These are phyloP conservation scores for Flaveria bidentis DNA, from an alignment of 129 eudicot genomes.

Conservation along the genomic window DNA sequence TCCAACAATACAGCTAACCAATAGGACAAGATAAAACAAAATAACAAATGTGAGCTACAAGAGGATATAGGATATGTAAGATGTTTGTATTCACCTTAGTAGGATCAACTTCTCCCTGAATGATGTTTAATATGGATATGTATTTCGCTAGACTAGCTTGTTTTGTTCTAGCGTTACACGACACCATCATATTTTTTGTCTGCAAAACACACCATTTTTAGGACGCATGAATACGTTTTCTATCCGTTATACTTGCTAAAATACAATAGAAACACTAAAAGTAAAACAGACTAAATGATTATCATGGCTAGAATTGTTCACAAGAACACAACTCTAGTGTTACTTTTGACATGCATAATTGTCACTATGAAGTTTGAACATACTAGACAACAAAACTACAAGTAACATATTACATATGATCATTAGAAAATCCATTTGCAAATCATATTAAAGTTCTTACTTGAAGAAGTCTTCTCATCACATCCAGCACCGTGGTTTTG, in stretches of 20 bases:
- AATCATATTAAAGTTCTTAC: conserved; percentile 34
- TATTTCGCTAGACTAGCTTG: conserved; percentile 89
- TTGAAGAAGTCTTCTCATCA: conserved; percentile 98
- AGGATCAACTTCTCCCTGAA: conserved; percentile 97
- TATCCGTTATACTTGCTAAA: not conserved
- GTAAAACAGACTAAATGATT: not conserved
- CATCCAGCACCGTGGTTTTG: conserved; percentile 93
- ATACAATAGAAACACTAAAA: not conserved
- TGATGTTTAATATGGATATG: conserved; percentile 85
- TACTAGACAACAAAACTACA: not conserved
- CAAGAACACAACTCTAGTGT: not conserved
- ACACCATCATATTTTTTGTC: conserved; percentile 93
- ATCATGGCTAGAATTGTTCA: not conserved
- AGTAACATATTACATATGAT: not conserved
- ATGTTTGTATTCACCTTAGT: conserved; percentile 57
- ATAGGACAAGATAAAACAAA: not conserved
- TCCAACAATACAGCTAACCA: not conserved
- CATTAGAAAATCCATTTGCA: not conserved
- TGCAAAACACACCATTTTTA: conserved; percentile 42
- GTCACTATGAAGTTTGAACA: not conserved
- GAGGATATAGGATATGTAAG: not conserved
- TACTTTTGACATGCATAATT: not conserved
- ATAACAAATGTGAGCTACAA: not conserved
- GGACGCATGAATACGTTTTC: not conserved
- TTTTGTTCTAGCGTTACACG: conserved; percentile 80